Base-by-base conservation (phyloP, 2,329 filamentous ascomycete genomes). In the Dothistroma pini region DNA sequence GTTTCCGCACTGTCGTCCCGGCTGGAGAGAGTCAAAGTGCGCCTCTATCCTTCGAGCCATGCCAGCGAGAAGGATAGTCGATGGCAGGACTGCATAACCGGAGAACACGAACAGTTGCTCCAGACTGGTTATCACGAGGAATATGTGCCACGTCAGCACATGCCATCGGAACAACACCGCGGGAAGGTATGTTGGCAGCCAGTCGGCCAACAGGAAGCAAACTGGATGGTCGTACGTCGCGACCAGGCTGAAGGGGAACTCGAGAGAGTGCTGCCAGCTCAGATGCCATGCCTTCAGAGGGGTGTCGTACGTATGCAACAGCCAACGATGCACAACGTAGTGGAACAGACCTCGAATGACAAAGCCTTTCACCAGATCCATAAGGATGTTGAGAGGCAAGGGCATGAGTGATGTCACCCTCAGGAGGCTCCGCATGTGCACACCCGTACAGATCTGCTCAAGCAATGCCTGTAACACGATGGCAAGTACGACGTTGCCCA, bases 281-380 rank as follows among this genome's bases (percentile, higher is more conserved):
- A 75, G 63, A 68, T 87, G 85, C 70, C 76, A 74, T 12, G 62
- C 66, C 32, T 69, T 63, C 19, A 75, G 57, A 0, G 73, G 67
- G 0, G 71, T 75, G 4, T 66, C 51, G 48, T 64, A 70, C 6
- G 72, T 73, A 75, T 96, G 91, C 9, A 96, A 81, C 29, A 88
- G 61, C 38, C 61, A 68, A 56, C 89, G 86, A 76, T 96, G 91
- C 66, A 91, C 81, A 68, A 86, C 83, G 74, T 96, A 96, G 60
- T 86, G 84, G 11, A 92, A 72, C 7, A 85, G 80, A 69, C 89
- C 87, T 58, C 86, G 79, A n/a, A 82, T 62, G 1, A 85, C 50
- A 14, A 88, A 72, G 0, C 80, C 85, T 56, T 78, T 72, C 4
- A 80, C 62, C 6, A 88, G 70, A 67, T 86, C 81, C 68, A 82